Evolutionary conservation across 805 yeast species (phyloP).

Genomic region (Kluyveromyces wickerhamii): DNA sequence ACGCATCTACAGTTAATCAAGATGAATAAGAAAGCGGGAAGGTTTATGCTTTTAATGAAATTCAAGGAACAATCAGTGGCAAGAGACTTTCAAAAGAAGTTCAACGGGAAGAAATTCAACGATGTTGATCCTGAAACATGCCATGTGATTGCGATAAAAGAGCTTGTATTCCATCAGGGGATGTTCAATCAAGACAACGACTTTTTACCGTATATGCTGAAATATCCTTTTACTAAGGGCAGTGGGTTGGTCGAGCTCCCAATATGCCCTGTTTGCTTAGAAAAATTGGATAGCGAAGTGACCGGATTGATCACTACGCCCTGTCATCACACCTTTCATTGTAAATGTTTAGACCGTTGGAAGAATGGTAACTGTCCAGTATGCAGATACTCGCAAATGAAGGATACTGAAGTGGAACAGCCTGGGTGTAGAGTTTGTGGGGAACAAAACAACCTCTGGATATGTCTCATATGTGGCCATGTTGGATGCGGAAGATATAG

Average conservation of each 20-base stretch:
- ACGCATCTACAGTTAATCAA: slow-evolving; percentile 68
- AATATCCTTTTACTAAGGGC: slow-evolving; percentile 59
- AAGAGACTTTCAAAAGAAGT: slow-evolving; percentile 52
- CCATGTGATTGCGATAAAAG: slow-evolving; percentile 63
- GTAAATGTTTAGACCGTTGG: slow-evolving; percentile 84
- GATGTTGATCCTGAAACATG: slow-evolving; percentile 87
- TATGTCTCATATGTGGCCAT: slow-evolving; percentile 83
- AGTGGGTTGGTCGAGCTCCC: slow-evolving; percentile 55
- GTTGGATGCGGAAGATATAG: slow-evolving; percentile 90
- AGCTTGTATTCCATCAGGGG: slow-evolving; percentile 38
- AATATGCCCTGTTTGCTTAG: slow-evolving; percentile 88
- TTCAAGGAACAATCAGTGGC: slow-evolving; percentile 52
- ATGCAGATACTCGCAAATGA: slow-evolving; percentile 63
- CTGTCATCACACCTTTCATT: slow-evolving; percentile 90
- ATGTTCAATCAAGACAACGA: slow-evolving; percentile 16
- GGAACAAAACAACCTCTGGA: slow-evolving; percentile 63
- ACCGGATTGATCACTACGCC: slow-evolving; percentile 83
- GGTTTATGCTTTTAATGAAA: slow-evolving; percentile 67
- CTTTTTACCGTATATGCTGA: slow-evolving; percentile 56
- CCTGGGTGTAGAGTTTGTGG: slow-evolving; percentile 49
- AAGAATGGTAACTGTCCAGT: slow-evolving; percentile 86
- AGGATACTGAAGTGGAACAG: slow-evolving; percentile 11
- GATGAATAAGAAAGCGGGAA: slow-evolving; percentile 52
- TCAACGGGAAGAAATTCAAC: slow-evolving; percentile 68
- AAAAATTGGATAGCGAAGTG: slow-evolving; percentile 71